Conservation (phyloP, 495 filamentous ascomycete genomes). For the Penicillium subrubescens region DNA sequence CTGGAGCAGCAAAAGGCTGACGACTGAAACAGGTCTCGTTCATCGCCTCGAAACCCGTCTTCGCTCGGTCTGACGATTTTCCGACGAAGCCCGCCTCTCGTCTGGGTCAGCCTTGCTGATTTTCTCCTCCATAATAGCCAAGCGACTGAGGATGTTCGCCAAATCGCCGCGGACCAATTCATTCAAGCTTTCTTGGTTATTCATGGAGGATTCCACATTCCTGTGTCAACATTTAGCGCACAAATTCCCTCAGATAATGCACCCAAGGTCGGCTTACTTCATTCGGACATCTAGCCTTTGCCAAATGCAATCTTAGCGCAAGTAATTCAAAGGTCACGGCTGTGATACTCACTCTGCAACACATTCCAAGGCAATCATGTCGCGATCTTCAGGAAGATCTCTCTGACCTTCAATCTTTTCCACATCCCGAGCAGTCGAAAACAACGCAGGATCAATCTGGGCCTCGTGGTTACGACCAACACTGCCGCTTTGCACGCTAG, state of each 20-base stretch:
- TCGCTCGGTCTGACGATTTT: neutral
- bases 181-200: constrained; percentile 3
- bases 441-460: too few relatives aligned
- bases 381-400: constrained; percentile 2
- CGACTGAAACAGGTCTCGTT: neutral
- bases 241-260: constrained; percentile 3
- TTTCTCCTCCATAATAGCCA: constrained; percentile 2
- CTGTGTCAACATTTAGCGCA: constrained; percentile 3
- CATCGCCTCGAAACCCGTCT: too few relatives aligned
- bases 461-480: too few relatives aligned
- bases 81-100: neutral
- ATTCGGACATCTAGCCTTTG: too few relatives aligned
- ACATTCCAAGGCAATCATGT: neutral
- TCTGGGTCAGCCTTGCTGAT: neutral
- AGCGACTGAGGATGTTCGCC: constrained; percentile 1
- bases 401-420: constrained; percentile 4
- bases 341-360: neutral
- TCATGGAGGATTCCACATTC: constrained; percentile 5
- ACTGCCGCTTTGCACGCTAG: too few relatives aligned
- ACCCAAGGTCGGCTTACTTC: constrained; percentile 1
- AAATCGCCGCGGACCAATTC: constrained; percentile 1
- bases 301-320: neutral
- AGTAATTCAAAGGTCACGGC: constrained; percentile 1
- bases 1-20: neutral
- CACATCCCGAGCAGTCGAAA: constrained; percentile 2